Evolutionary conservation across 768 basidiomycete genomes (phyloP), one percentile per base, ranked within the genome.

Genomic region (Strobilomyces dryophilus): DNA sequence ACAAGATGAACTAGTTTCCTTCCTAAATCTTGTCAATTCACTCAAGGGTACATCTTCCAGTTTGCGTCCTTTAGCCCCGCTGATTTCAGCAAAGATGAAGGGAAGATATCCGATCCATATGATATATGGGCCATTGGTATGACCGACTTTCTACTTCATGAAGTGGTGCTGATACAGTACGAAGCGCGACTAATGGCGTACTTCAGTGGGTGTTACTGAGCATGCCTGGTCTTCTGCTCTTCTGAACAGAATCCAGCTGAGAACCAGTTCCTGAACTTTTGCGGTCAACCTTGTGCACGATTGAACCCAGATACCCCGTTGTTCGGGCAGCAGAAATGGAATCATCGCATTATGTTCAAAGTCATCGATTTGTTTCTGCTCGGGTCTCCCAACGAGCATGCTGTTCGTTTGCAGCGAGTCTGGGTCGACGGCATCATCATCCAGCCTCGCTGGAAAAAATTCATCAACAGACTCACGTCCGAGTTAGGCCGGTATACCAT

Each of bases 121-220:
- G 48, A 8, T 34, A 44, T 62, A 8, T 60, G 59, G 60, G 27
- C 49, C 24, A 49, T 62, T 17, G 60, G 59, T 62, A 41, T n/a
- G 54, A 43, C 7, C 11, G 12, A 7, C 7, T 29, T n/a, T 7
- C 21, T n/a, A 8, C 10, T 1, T 46, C 32, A 20, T 11, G 40
- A 20, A 24, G 2, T 12, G 14, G 5, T 31, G 5, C 49, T 48
- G 34, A 61, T 36, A 48, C 27, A 1, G 20, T 31, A 4, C n/a
- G 26, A 47, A 60, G 60, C 55, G 5, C 42, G 60, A 20, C 9
- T 60, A 5, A 53, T 62, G 56, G 34, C 31, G 3, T 47, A 39
- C 31, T 54, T 60, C 29, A 60, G 59, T 60, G 26, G 2, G 59
- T 50, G 14, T 29, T 5, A 15, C 18, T 18, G 8, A 18, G 36